A percentile compares a stretch with the other conserved stretches of the same genome.
Conservation (phyloP, 2,329 filamentous ascomycete species). For the Monosporascus sp. region DNA sequence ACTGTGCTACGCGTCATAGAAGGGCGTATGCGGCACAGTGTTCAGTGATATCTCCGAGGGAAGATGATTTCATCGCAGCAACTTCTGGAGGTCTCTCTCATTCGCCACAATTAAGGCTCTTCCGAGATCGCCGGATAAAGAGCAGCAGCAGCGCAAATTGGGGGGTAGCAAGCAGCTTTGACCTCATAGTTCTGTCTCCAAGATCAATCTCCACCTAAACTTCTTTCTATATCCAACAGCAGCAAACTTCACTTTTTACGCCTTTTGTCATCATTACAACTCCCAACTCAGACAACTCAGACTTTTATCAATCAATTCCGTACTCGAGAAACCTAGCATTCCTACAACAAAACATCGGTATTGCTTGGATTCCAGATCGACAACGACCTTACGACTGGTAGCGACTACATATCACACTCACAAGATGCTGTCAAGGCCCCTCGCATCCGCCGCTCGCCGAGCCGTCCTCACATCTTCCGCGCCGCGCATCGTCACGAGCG, state of each 20-base stretch:
- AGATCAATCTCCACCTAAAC: neutral
- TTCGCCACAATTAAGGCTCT: neutral
- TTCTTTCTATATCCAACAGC: conserved; percentile 1
- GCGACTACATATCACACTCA: conserved; percentile 1
- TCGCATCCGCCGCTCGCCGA: conserved; percentile 32
- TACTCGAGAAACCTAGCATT: neutral
- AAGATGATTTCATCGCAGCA: neutral
- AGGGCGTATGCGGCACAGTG: neutral
- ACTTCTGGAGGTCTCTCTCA: neutral
- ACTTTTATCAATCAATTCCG: neutral
- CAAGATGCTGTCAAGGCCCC: conserved; percentile 44
- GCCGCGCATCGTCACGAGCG: conserved; percentile 31
- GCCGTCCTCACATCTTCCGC: conserved; percentile 35
- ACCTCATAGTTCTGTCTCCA: neutral
- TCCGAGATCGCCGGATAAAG: neutral
- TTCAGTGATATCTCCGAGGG: neutral
- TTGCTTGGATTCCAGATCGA: no score
- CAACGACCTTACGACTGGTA: no score
- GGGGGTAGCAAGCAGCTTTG: neutral
- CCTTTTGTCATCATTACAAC: neutral
- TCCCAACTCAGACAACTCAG: neutral
- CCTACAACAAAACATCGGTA: no score
- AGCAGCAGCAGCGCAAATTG: neutral
- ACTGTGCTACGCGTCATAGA: neutral
- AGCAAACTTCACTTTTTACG: neutral